phyloP scores from a whole-genome alignment of 352 stramenopile species.

The Phytopythium aichiense region DNA sequence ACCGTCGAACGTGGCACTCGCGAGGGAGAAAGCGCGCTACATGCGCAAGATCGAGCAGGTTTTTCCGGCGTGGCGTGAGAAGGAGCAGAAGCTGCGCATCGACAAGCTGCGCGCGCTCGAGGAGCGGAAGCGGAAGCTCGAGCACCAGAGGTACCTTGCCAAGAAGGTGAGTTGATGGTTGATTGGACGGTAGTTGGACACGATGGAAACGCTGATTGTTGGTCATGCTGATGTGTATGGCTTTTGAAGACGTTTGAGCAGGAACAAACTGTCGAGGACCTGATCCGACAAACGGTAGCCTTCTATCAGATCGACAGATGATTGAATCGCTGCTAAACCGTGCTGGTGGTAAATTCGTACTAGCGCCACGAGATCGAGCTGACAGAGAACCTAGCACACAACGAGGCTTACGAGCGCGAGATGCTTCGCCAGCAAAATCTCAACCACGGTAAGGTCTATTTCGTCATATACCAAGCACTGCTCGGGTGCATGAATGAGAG shows the following conservation, averaged over 20 bases:
- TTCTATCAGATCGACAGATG: background rate
- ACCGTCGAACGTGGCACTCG: constrained; percentile 31
- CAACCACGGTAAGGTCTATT: constrained; percentile 31
- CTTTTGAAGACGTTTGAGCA: constrained; percentile 68
- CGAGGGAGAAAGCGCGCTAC: constrained; percentile 61
- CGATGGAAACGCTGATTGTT: background rate
- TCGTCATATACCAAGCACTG: background rate
- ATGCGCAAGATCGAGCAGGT: constrained; percentile 56
- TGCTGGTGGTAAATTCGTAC: background rate
- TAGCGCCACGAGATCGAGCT: constrained; percentile 77
- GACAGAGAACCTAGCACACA: constrained; percentile 68
- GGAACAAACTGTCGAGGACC: constrained; percentile 59
- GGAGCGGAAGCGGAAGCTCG: constrained; percentile 66
- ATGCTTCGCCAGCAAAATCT: constrained; percentile 48
- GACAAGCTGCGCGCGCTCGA: constrained; percentile 59
- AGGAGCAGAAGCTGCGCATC: constrained; percentile 45
- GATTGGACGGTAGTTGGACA: background rate
- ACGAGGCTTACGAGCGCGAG: constrained; percentile 65
- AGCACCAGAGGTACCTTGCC: constrained; percentile 60
- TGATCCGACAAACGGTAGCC: constrained; percentile 64
- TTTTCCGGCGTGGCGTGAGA: constrained; percentile 72
- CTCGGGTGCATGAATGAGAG: background rate
- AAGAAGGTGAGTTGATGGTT: constrained; percentile 51
- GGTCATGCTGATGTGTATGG: background rate
- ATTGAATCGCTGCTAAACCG: background rate